Base-by-base conservation (phyloP, 75 land plant species). In the Picea sitchensis region DNA sequence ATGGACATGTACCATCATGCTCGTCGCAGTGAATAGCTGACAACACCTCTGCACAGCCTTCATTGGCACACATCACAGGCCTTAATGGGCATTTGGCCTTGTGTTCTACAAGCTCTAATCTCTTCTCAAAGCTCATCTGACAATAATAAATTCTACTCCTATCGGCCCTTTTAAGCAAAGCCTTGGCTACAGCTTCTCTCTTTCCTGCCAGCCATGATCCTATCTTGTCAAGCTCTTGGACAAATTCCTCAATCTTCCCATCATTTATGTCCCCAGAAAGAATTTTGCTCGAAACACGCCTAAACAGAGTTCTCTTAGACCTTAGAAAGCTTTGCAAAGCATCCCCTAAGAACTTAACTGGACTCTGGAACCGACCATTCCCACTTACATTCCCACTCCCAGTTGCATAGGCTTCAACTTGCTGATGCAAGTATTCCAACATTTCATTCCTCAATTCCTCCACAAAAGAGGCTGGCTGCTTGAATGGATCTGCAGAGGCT, bases 401-500 rank as follows among this genome's bases (percentile, higher is more conserved):
- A n/a, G 36, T 60, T 64, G 85, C 85, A 64, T 68, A 81, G 21
- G 81, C 15, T 56, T 77, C 82, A 47, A 79, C 77, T 58, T 81
- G 87, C 47, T 51, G 68, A 65, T 80, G 61, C 59, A 86, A 60
- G 62, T 44, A 79, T 41, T 85, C 85, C 15, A 84, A 65, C 86
- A 86, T 78, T 58, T 84, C 88, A 69, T 65, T 80, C 77, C 78
- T 86, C 58, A 86, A 34, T 47, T 84, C 83, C 17, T 73, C 78
- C 18, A 77, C 79, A 18, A 80, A 78, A 32, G 87, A 81, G 7
- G 47, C 72, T 44, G 82, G 82, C 61, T 84, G 71, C 65, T 81
- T 86, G 76, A 86, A 86, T 59, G 86, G 82, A 67, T 82, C 86
- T 5, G 87, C 86, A 75, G 79, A 51, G 6, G 88, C 85, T 65